Percentiles rank a stretch among this genome's conserved stretches.
phyloP scores from a whole-genome alignment of 2,329 filamentous ascomycete species.

The Alternaria triticina region DNA sequence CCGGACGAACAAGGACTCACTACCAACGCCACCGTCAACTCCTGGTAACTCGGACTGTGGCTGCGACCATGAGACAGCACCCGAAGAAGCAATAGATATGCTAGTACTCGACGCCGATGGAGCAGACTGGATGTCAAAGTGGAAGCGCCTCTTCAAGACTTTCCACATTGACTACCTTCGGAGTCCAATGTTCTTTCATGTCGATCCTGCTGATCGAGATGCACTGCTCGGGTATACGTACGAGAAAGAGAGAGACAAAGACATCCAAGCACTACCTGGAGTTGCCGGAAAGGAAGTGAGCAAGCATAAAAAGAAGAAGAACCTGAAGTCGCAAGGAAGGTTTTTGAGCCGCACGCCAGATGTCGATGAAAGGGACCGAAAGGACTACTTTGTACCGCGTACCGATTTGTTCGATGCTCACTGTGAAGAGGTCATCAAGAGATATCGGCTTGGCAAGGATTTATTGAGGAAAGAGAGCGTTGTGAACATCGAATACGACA shows the following conservation, averaged over 20 bases:
- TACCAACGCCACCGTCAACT: slow-evolving; percentile 32
- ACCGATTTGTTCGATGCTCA: slow-evolving; percentile 51
- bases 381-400: slow-evolving; percentile 55
- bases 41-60: slow-evolving; percentile 26
- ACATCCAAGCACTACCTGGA: slow-evolving; percentile 72
- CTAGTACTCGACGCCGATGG: slow-evolving; percentile 72
- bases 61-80: slow-evolving; percentile 8
- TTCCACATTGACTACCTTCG: slow-evolving; percentile 75
- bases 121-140: slow-evolving; percentile 71
- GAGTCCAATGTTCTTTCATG: slow-evolving; percentile 84
- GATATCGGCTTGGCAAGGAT: slow-evolving; percentile 58
- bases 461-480: slow-evolving; percentile 68
- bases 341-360: slow-evolving; percentile 50
- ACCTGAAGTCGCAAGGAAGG: slow-evolving; percentile 52
- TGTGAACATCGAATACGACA: slow-evolving; percentile 65
- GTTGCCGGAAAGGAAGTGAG: slow-evolving; percentile 82
- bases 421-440: slow-evolving; percentile 48
- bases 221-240: slow-evolving; percentile 73
- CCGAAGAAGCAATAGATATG: slow-evolving; percentile 30
- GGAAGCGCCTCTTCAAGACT: slow-evolving; percentile 72
- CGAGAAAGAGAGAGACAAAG: slow-evolving; percentile 63
- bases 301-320: slow-evolving; percentile 77
- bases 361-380: slow-evolving; percentile 55
- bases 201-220: slow-evolving; percentile 77
- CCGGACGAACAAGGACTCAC: slow-evolving; percentile 49